Percentiles rank a stretch among this genome's conserved stretches.
Conservation (phyloP, 371 early-diverging fungal genomes). For the Rhizomucor miehei region DNA sequence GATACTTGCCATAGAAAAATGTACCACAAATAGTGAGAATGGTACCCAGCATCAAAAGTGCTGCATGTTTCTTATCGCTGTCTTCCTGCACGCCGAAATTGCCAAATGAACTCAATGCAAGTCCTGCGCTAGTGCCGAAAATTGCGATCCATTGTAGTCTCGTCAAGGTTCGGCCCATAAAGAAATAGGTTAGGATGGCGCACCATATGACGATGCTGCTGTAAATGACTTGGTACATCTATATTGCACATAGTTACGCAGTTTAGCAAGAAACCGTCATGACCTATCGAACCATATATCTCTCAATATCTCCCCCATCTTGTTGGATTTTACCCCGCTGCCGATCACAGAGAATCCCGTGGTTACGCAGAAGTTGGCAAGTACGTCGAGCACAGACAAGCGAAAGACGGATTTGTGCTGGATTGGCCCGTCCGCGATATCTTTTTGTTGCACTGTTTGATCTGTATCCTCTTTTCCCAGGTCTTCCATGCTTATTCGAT, state of each 20-base stretch:
- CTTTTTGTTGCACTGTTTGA: slow-evolving; percentile 3
- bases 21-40: slow-evolving; percentile 57
- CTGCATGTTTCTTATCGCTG: slow-evolving; percentile 2
- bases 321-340: slow-evolving; percentile 55
- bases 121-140: slow-evolving; percentile 62
- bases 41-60: slow-evolving; percentile 43
- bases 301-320: no score
- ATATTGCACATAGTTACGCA: not conserved
- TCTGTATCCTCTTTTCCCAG: slow-evolving; percentile 12
- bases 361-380: slow-evolving; percentile 68
- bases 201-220: slow-evolving; percentile 76
- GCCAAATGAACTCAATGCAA: slow-evolving; percentile 53
- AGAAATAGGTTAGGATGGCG: slow-evolving; percentile 63
- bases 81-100: slow-evolving; percentile 3
- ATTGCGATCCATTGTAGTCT: slow-evolving; percentile 65
- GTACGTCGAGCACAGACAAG: slow-evolving; percentile 60
- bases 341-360: slow-evolving; percentile 73
- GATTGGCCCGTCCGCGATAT: slow-evolving; percentile 27
- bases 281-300: no score
- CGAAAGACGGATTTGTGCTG: slow-evolving; percentile 52
- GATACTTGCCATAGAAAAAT: slow-evolving; percentile 48
- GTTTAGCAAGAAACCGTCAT: no score
- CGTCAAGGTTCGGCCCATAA: slow-evolving; percentile 57
- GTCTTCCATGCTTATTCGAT: slow-evolving; percentile 15
- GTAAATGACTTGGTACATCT: slow-evolving; percentile 78